Conservation (phyloP, 2,329 filamentous ascomycete species). For the Setomelanomma holmii region DNA sequence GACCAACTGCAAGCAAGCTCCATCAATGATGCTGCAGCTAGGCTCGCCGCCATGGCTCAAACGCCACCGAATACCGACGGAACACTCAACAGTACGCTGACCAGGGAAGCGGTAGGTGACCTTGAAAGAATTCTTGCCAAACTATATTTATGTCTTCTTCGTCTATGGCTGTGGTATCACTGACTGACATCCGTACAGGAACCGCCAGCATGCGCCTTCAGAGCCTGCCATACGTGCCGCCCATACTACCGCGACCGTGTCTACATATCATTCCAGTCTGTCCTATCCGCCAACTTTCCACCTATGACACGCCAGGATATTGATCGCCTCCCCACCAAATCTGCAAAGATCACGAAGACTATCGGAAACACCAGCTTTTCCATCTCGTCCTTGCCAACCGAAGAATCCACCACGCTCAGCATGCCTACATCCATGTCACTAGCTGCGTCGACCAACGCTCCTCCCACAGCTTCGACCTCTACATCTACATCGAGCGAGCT, state of each 20-base stretch:
- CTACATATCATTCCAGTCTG: conserved; percentile 53
- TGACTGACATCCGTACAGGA: conserved; percentile 12
- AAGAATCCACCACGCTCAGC: conserved; percentile 10
- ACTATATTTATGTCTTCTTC: neutral
- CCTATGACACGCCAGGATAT: conserved; percentile 43
- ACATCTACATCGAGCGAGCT: conserved; percentile 29
- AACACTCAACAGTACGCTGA: conserved; percentile 17
- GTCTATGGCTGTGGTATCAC: neutral
- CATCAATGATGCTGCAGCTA: conserved; percentile 25
- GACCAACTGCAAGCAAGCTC: conserved; percentile 24
- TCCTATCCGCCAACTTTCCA: conserved; percentile 47
- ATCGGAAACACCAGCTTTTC: conserved; percentile 32
- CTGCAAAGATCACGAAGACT: conserved; percentile 42
- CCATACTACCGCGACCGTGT: conserved; percentile 58
- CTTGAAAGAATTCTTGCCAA: neutral
- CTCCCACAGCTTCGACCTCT: conserved; percentile 16
- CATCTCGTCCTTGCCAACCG: neutral
- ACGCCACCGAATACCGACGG: conserved; percentile 29
- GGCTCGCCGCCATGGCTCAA: conserved; percentile 15
- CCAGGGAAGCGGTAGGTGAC: conserved; percentile 20
- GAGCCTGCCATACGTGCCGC: conserved; percentile 59
- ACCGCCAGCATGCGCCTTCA: conserved; percentile 48
- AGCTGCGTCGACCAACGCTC: conserved; percentile 16
- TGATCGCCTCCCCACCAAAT: conserved; percentile 43
- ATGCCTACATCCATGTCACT: conserved; percentile 14